These are phyloP conservation scores for Eucalyptus leucophloia DNA, from an alignment of 345 rosid species.

Conservation along the genomic window DNA sequence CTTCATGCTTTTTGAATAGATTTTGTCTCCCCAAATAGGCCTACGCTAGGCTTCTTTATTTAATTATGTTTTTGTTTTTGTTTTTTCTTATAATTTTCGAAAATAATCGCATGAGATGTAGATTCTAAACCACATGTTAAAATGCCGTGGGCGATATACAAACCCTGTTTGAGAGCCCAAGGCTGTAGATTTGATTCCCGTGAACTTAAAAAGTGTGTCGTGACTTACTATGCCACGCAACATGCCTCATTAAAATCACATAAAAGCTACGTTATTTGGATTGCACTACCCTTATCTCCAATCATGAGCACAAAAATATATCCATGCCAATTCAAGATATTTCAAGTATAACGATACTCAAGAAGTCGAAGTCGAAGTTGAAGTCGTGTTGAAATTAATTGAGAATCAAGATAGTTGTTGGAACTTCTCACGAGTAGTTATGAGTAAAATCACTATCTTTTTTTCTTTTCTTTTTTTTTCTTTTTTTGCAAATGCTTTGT, in stretches of 20 bases:
- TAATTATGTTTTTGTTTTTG: fast-evolving
- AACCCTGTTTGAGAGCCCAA: not conserved
- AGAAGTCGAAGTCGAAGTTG: fast-evolving
- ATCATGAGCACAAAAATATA: not conserved
- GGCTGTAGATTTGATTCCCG: not conserved
- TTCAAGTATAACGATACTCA: not conserved
- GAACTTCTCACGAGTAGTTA: fast-evolving
- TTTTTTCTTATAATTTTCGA: not conserved
- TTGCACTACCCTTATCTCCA: not conserved
- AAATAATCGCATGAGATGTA: not conserved
- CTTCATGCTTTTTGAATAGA: not conserved
- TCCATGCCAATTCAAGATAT: not conserved
- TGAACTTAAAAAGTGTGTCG: not conserved
- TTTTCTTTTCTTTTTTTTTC: fast-evolving
- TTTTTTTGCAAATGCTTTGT: not conserved
- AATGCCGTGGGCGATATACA: not conserved
- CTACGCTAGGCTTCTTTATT: not conserved
- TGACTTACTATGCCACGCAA: not conserved
- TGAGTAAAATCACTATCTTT: too few relatives aligned
- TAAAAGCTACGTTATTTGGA: not conserved
- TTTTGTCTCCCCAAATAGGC: not conserved
- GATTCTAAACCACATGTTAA: not conserved
- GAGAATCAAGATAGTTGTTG: not conserved
- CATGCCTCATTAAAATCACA: not conserved
- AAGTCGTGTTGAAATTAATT: not conserved